Evolutionary conservation across 1,284 basidiomycete genomes (phyloP).

Genomic region (Ustilago trichophora): DNA sequence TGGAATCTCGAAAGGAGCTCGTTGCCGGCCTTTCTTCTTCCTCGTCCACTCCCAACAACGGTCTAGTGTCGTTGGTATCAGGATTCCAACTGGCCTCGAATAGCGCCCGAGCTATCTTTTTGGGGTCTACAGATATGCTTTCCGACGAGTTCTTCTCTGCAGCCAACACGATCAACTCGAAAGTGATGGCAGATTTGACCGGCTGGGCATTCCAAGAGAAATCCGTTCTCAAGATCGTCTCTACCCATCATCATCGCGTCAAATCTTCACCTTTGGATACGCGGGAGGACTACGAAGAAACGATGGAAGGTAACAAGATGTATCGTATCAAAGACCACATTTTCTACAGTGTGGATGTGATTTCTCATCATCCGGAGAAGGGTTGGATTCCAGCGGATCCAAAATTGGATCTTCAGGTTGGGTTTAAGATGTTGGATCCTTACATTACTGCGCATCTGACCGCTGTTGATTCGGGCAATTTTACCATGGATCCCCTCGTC

Average conservation of each 20-base stretch:
- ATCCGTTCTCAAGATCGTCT: conserved; percentile 80
- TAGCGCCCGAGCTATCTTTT: conserved; percentile 77
- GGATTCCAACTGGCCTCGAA: conserved; percentile 87
- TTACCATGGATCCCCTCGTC: too few relatives aligned
- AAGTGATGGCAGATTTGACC: conserved; percentile 78
- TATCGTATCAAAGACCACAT: conserved; percentile 90
- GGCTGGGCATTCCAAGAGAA: conserved; percentile 92
- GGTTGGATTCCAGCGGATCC: conserved; percentile 79
- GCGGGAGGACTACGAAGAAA: conserved; percentile 62
- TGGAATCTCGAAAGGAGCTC: conserved; percentile 32
- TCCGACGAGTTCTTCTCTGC: conserved; percentile 66
- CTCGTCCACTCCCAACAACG: not conserved
- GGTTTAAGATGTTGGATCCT: conserved; percentile 96
- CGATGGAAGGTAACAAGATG: conserved; percentile 70
- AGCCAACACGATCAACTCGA: conserved; percentile 73
- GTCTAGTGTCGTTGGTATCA: conserved; percentile 74
- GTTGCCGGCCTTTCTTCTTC: conserved; percentile 41
- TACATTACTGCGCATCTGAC: conserved; percentile 57
- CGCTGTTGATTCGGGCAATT: conserved; percentile 13
- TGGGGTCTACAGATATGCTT: conserved; percentile 83
- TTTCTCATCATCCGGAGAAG: conserved; percentile 72
- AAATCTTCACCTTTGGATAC: conserved; percentile 68
- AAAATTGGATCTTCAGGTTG: conserved; percentile 83
- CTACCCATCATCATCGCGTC: conserved; percentile 76
- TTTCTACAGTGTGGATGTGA: conserved; percentile 76